These are phyloP conservation scores for Vitis labrusca DNA, from an alignment of 164 flowering plant species.

Conservation along the genomic window DNA sequence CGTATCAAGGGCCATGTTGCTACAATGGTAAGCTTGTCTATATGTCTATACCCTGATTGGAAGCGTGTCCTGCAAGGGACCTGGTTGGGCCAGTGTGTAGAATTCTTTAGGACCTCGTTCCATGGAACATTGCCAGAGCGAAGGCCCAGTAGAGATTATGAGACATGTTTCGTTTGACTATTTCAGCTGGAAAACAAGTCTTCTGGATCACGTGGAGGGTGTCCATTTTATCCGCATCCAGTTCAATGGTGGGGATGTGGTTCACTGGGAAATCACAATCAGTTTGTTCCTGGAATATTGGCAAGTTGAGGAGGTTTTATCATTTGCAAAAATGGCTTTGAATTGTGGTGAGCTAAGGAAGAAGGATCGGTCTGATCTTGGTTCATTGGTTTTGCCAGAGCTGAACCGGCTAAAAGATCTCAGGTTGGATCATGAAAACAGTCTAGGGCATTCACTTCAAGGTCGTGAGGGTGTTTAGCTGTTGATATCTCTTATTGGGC, in stretches of 20 bases:
- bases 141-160: conserved; percentile 28
- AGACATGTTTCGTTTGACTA: conserved; percentile 63
- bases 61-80: conserved; percentile 63
- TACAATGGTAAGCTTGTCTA: conserved; percentile 71
- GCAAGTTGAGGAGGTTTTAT: conserved; percentile 48
- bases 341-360: conserved; percentile 56
- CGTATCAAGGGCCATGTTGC: conserved; percentile 69
- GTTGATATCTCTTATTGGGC: conserved; percentile 96
- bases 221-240: conserved; percentile 75
- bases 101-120: conserved; percentile 82
- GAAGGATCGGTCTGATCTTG: conserved; percentile 58
- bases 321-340: conserved; percentile 41
- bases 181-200: conserved; percentile 74
- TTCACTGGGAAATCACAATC: conserved; percentile 81
- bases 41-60: conserved; percentile 76
- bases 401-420: conserved; percentile 40
- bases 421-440: conserved; percentile 21
- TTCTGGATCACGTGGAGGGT: conserved; percentile 67
- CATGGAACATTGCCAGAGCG: conserved; percentile 69
- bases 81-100: conserved; percentile 69
- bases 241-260: conserved; percentile 61
- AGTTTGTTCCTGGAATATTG: conserved; percentile 57
- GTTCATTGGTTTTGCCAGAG: conserved; percentile 41
- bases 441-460: conserved; percentile 92
- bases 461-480: conserved; percentile 98